A percentile compares a stretch with the other conserved stretches of the same genome.
Conservation (phyloP, 805 yeast species). For the Yamadazyma ubonensis region DNA sequence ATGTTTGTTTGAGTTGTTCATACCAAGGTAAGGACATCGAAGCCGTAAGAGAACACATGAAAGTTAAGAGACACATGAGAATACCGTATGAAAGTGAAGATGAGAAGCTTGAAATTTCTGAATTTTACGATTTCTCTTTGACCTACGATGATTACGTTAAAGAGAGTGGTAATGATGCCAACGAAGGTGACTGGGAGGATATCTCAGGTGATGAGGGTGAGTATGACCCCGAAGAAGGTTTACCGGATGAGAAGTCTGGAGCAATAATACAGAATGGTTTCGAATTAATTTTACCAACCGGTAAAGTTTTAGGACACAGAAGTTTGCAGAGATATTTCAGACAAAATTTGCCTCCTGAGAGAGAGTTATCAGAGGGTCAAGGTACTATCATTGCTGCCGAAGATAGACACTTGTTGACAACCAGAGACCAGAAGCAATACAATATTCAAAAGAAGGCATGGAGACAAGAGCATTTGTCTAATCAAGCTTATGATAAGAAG, state of each 20-base stretch:
- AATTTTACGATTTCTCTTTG: slow-evolving; percentile 80
- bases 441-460: slow-evolving; percentile 57
- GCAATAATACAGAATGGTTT: slow-evolving; percentile 34
- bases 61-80: slow-evolving; percentile 79
- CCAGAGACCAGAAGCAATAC: slow-evolving; percentile 39
- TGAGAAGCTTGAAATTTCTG: slow-evolving; percentile 72
- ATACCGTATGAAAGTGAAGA: slow-evolving; percentile 83
- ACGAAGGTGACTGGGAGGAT: slow-evolving; percentile 42
- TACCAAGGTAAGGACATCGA: slow-evolving; percentile 84
- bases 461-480: slow-evolving; percentile 51
- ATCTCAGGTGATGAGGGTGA: slow-evolving; percentile 29
- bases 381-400: slow-evolving; percentile 51
- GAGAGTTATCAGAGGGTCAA: slow-evolving; percentile 45
- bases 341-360: slow-evolving; percentile 44
- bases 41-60: slow-evolving; percentile 87
- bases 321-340: slow-evolving; percentile 43
- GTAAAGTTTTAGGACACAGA: slow-evolving; percentile 44
- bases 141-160: slow-evolving; percentile 43
- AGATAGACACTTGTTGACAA: slow-evolving; percentile 48
- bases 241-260: slow-evolving; percentile 22
- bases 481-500: slow-evolving; percentile 52
- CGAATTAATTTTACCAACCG: slow-evolving; percentile 44
- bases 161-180: slow-evolving; percentile 16
- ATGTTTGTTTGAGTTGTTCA: slow-evolving; percentile 76
- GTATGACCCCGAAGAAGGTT: slow-evolving; percentile 29